Conservation (phyloP, 202 grass and related monocot species). For the Carex arenaria region DNA sequence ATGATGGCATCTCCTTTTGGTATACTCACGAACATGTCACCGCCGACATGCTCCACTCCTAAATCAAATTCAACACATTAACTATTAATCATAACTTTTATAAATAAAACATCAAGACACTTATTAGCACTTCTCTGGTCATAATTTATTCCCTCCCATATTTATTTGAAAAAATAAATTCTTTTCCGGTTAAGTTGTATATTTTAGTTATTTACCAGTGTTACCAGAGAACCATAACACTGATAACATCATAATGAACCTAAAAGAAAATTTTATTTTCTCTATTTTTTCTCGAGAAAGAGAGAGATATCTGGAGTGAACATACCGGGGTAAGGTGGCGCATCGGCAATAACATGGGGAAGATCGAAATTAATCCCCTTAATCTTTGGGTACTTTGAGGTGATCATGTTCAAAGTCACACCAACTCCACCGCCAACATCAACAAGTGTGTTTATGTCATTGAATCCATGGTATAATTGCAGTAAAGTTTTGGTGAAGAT, state of each 20-base stretch:
- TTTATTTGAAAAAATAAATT: too few species aligned
- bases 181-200: too few species aligned
- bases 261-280: not conserved
- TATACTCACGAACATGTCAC: conserved; percentile 28
- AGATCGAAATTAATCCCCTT: conserved; percentile 45
- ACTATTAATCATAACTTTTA: not conserved
- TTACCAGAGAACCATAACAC: not conserved
- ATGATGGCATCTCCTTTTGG: conserved; percentile 32
- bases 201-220: not conserved
- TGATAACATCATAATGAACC: not conserved
- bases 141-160: not conserved
- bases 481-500: conserved; percentile 36
- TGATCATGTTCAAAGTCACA: conserved; percentile 33
- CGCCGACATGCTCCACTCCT: conserved; percentile 34
- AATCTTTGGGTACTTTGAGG: conserved; percentile 23
- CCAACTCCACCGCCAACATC: conserved; percentile 40
- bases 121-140: not conserved
- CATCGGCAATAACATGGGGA: conserved; percentile 39
- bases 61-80: not conserved
- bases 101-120: not conserved
- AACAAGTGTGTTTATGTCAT: conserved; percentile 32
- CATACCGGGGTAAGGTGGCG: conserved; percentile 18
- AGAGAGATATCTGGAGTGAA: not conserved
- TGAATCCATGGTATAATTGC: conserved; percentile 30
- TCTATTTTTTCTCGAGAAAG: not conserved